A percentile compares a stretch with the other conserved stretches of the same genome.
Conservation (phyloP, 2,329 filamentous ascomycete genomes). For the Immersiporthe knoxdaviesiana region DNA sequence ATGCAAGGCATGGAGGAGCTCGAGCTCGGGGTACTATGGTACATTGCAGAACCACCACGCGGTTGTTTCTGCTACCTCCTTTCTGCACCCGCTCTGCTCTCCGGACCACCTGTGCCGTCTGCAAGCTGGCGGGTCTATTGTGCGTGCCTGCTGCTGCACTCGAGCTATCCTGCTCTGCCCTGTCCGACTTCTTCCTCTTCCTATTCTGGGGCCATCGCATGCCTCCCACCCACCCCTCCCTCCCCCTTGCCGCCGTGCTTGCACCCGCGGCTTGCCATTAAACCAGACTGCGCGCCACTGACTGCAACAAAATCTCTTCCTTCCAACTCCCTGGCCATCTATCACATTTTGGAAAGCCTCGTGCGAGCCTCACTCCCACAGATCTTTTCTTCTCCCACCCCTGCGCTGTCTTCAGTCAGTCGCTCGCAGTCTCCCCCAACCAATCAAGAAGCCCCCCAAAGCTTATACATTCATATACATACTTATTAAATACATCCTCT, state of each 20-base stretch:
- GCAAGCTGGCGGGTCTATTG: conserved; percentile 12
- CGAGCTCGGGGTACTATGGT: not conserved
- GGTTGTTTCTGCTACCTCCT: not conserved
- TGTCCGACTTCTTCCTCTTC: not conserved
- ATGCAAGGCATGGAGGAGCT: not conserved
- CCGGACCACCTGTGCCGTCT: conserved; percentile 9
- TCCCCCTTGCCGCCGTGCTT: conserved; percentile 12
- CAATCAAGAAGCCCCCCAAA: not conserved
- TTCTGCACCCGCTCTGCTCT: conserved; percentile 4
- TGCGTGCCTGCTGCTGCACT: not conserved
- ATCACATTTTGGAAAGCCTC: conserved; percentile 16
- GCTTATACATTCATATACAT: not conserved
- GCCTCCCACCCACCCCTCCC: not conserved
- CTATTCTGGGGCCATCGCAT: not conserved
- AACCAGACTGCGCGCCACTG: conserved; percentile 26
- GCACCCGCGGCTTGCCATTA: conserved; percentile 20
- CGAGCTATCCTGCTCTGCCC: not conserved
- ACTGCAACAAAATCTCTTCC: conserved; percentile 25
- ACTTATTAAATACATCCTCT: not conserved
- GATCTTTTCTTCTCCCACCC: not conserved
- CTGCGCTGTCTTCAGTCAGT: not conserved
- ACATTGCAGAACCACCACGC: not conserved
- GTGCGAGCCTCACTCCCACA: conserved; percentile 8
- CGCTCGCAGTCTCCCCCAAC: not conserved
- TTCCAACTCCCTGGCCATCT: conserved; percentile 15